Conservation (phyloP, 108 stramenopile genomes). For the Poteriospumella lacustris region DNA sequence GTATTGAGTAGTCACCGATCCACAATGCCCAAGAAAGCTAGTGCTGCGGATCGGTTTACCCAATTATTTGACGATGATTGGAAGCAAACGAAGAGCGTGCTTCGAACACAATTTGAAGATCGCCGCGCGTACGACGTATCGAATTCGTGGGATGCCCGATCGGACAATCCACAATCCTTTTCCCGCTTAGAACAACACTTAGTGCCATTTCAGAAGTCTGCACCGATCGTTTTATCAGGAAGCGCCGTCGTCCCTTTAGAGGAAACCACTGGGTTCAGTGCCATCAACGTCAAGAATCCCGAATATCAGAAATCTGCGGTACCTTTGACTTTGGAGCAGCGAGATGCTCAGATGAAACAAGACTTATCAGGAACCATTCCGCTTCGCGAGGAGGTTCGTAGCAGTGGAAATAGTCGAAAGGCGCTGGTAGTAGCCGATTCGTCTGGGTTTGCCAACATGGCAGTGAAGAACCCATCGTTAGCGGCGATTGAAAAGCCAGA, state of each 20-base stretch:
- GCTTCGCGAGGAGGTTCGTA: neutral
- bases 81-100: neutral
- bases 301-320: neutral
- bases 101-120: neutral
- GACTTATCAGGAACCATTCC: neutral
- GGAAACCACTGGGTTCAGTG: neutral
- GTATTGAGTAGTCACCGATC: too few species aligned
- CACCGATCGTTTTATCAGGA: neutral
- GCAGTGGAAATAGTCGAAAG: neutral
- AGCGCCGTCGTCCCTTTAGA: neutral
- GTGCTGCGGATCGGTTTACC: neutral
- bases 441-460: neutral
- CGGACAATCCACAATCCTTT: constrained; percentile 18
- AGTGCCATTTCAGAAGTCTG: neutral
- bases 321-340: neutral
- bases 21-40: too few species aligned
- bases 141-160: neutral
- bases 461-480: neutral
- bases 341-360: neutral
- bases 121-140: neutral
- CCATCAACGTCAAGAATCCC: constrained; percentile 5
- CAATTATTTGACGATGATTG: constrained; percentile 3
- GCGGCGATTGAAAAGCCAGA: neutral
- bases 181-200: neutral
- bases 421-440: neutral